These are phyloP conservation scores for Marvania coccoides DNA, from an alignment of 139 green algal species.

Conservation along the genomic window DNA sequence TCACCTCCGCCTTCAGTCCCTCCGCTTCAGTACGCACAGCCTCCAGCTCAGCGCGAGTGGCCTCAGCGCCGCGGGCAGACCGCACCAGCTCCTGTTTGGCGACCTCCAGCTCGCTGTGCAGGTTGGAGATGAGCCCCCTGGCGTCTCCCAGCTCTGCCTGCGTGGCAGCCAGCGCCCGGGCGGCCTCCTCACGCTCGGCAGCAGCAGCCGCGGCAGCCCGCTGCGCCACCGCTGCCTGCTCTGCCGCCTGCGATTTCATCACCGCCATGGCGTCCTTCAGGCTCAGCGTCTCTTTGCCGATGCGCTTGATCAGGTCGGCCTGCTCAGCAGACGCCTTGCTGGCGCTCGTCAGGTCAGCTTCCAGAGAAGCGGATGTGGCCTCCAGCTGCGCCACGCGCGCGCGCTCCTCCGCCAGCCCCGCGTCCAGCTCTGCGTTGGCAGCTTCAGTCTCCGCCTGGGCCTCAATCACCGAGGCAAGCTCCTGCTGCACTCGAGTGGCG, in stretches of 20 bases:
- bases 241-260: conserved; percentile 35
- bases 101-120: conserved; percentile 11
- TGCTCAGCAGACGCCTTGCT: conserved; percentile 4
- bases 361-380: background rate
- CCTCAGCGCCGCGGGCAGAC: background rate
- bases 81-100: background rate
- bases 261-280: conserved; percentile 32
- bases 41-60: background rate
- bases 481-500: background rate
- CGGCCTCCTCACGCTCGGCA: conserved; percentile 2
- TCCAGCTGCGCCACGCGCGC: conserved; percentile 14
- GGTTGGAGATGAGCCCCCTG: conserved; percentile 1
- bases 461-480: conserved; percentile 6
- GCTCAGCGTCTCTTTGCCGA: conserved; percentile 27
- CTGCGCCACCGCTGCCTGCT: conserved; percentile 26
- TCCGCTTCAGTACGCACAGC: conserved; percentile 1
- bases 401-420: conserved; percentile 1
- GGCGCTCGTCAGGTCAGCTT: conserved; percentile 11
- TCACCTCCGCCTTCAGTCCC: background rate
- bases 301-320: background rate
- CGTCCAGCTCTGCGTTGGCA: conserved; percentile 5
- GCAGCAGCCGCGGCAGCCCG: conserved; percentile 11
- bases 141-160: conserved; percentile 6
- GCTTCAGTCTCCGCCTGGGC: background rate
- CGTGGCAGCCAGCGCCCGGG: background rate